Conservation (phyloP, 345 rosid species). For the Bruguiera sexangula region DNA sequence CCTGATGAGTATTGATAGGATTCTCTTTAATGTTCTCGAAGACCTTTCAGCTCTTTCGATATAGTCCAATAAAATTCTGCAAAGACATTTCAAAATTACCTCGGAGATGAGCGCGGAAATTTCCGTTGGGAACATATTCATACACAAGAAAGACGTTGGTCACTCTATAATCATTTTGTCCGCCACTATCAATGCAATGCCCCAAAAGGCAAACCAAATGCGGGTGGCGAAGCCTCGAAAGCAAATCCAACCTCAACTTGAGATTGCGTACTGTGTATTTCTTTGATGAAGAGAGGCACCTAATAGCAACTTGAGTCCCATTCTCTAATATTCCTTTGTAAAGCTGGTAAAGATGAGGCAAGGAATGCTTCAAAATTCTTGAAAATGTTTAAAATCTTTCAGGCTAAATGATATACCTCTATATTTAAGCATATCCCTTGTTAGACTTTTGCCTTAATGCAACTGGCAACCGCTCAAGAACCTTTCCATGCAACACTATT, state of each 20-base stretch:
- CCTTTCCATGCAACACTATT: neutral
- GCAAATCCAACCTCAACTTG: slow-evolving; percentile 46
- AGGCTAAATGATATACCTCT: too few relatives aligned
- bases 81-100: slow-evolving; percentile 29
- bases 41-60: too few relatives aligned
- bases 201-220: slow-evolving; percentile 54
- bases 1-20: too few relatives aligned
- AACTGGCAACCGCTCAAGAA: too few relatives aligned
- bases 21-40: too few relatives aligned
- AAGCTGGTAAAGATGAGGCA: slow-evolving; percentile 27
- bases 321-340: slow-evolving; percentile 41
- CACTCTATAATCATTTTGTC: slow-evolving; percentile 35
- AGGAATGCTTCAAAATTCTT: neutral
- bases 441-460: neutral
- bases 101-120: slow-evolving; percentile 39
- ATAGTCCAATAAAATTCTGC: neutral
- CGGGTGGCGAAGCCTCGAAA: slow-evolving; percentile 49
- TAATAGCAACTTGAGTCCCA: slow-evolving; percentile 44
- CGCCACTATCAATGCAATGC: slow-evolving; percentile 45
- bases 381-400: neutral
- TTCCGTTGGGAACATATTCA: slow-evolving; percentile 39
- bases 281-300: slow-evolving; percentile 45
- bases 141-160: slow-evolving; percentile 43
- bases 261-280: slow-evolving; percentile 44
- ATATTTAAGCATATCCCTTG: neutral